Percentiles rank a stretch among this genome's conserved stretches.
phyloP scores from a whole-genome alignment of 768 basidiomycete species.

The Lenzites betulinus region DNA sequence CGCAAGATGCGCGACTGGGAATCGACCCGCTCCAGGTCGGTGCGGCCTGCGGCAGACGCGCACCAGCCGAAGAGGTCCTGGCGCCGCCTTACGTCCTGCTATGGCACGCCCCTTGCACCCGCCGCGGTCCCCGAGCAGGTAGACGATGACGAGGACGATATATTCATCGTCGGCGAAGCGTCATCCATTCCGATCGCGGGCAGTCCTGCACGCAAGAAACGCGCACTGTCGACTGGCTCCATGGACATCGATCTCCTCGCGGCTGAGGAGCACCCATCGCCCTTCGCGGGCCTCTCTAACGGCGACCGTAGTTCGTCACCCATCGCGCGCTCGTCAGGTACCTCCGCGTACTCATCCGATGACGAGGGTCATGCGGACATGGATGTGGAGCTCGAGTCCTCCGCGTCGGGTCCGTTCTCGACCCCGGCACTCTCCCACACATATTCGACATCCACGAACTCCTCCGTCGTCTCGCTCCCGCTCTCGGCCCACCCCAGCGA shows the following conservation, averaged over 20 bases:
- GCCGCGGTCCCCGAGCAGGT: slow-evolving; percentile 19
- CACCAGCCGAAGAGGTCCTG: slow-evolving; percentile 1
- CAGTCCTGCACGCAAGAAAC: slow-evolving; percentile 36
- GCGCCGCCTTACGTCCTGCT: slow-evolving; percentile 16
- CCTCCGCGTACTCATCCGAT: slow-evolving; percentile 37
- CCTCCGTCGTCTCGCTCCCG: slow-evolving; percentile 42
- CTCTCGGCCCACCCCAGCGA: slow-evolving; percentile 21
- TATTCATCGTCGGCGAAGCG: slow-evolving; percentile 55
- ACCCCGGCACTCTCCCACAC: slow-evolving; percentile 41
- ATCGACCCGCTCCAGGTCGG: slow-evolving; percentile 43
- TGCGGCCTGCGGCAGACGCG: slow-evolving; percentile 4
- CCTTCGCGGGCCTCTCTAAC: slow-evolving; percentile 7
- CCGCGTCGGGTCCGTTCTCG: slow-evolving; percentile 23
- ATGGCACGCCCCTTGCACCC: slow-evolving; percentile 11
- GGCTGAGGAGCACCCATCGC: slow-evolving; percentile 12
- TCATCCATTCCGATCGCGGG: slow-evolving; percentile 19
- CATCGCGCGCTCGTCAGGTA: slow-evolving; percentile 27
- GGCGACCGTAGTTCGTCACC: slow-evolving; percentile 38
- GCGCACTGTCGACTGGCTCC: slow-evolving; percentile 47
- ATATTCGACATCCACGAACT: slow-evolving; percentile 39
- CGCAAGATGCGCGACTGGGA: slow-evolving; percentile 77
- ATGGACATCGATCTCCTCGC: slow-evolving; percentile 41
- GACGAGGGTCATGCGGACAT: slow-evolving; percentile 33
- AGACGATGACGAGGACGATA: slow-evolving; percentile 49
- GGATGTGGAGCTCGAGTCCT: slow-evolving; percentile 18